Evolutionary conservation across 2,329 filamentous ascomycete genomes (phyloP), one percentile per base, ranked within the genome.

Genomic region (Aspergillus ochraceoroseus): DNA sequence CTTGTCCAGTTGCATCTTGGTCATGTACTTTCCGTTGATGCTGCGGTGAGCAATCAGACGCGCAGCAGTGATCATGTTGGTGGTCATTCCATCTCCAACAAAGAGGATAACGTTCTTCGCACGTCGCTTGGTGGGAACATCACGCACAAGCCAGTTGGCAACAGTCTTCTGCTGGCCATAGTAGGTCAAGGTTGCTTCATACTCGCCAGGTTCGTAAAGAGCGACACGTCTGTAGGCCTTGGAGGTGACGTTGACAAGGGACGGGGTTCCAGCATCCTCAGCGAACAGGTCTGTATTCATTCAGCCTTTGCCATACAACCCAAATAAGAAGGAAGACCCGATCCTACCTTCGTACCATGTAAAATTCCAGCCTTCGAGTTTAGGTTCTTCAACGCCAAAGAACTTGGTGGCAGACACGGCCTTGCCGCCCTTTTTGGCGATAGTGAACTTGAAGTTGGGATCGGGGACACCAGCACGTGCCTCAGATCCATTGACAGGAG

Each of bases 51-150:
- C 86, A 40, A 94, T 80, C 41, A 92, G 72, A 51, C 87, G 83
- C 38, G 86, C 86, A 28, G 87, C 87, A 25, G 64, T 67, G 45
- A 67, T 66, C 64, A 67, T 68, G 49, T 66, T 67, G 11, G 64
- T 68, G 2, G 74, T 77, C 74, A 77, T 76, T 19, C 74, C 77
- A 41, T 79, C 76, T 61, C 87, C 87, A 49, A 94, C 86, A 67
- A 92, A 94, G 48, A 92, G 74, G 53, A 92, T 79, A 51, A 92
- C 79, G 52, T 92, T 92, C 76, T 89, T 92, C 26, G 85, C 82
- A 69, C 79, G 85, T 65, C 84, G 81, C 62, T 78, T 72, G 41
- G 79, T 74, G 23, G 77, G 73, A 19, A 89, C 66, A 33, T 85
- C 79, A 23, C 85, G 80, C 27, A 94, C 87, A 13, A 77, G 67